A percentile compares a stretch with the other conserved stretches of the same genome.
Conservation (phyloP, 768 basidiomycete genomes). For the Russula brevipes region DNA sequence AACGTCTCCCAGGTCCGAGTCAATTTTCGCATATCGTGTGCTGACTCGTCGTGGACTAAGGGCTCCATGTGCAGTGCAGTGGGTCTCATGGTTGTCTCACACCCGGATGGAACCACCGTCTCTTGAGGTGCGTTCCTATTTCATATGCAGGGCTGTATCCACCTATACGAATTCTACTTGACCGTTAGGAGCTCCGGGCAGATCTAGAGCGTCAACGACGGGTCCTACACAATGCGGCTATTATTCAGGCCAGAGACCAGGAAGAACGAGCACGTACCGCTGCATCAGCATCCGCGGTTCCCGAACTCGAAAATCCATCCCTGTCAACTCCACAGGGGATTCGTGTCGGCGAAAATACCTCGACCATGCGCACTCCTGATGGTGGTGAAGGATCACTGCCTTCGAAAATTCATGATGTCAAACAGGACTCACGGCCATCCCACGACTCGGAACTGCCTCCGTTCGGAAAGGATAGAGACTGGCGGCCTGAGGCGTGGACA, state of each 20-base stretch:
- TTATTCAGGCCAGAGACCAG: slow-evolving; percentile 21
- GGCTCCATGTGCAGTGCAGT: slow-evolving; percentile 17
- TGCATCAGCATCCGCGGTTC: not conserved
- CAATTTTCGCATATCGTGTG: not conserved
- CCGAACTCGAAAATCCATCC: not conserved
- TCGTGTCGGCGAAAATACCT: not conserved
- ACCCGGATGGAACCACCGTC: slow-evolving; percentile 18
- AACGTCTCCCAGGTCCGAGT: slow-evolving; percentile 22
- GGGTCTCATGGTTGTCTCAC: slow-evolving; percentile 24
- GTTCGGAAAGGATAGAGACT: slow-evolving; percentile 14
- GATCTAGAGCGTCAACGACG: slow-evolving; percentile 23
- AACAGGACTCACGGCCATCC: not conserved
- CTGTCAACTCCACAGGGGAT: not conserved
- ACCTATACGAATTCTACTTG: not conserved
- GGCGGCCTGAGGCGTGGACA: slow-evolving; percentile 24
- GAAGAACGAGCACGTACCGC: slow-evolving; percentile 16
- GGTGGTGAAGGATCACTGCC: not conserved
- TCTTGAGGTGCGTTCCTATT: slow-evolving; percentile 13
- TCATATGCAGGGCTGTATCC: slow-evolving; percentile 5
- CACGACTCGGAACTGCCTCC: not conserved
- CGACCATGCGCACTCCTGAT: not conserved
- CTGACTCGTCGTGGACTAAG: slow-evolving; percentile 4
- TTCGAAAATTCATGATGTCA: not conserved
- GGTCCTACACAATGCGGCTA: slow-evolving; percentile 18
- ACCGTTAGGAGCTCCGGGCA: slow-evolving; percentile 19